Evolutionary conservation across 2,329 filamentous ascomycete genomes (phyloP), one percentile per base, ranked within the genome.

Genomic region (Neonectria hederae): DNA sequence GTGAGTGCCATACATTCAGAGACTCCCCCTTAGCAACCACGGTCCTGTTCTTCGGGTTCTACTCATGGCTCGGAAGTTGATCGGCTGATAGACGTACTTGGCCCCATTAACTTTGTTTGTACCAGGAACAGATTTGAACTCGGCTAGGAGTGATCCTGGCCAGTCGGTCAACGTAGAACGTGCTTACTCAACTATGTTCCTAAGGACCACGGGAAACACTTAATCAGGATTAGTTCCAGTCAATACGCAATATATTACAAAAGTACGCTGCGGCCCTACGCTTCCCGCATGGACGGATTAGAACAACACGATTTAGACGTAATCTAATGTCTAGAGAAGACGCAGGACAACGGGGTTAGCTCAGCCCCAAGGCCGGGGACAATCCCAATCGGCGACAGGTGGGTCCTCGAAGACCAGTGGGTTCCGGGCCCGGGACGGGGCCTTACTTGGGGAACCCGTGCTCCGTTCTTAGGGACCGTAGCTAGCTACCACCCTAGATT

Each of bases 331-430:
- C 32, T 35, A 9, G 9, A 35, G 11, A 9, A 17, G 11, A 35
- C 32, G 32, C 22, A 19, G 49, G 40, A 17, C 10, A 59, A 46
- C 17, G 35, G 21, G 6, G 6, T 10, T 7, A 38, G 19, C 26
- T 8, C 59, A 35, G 28, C 13, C 46, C 53, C 28, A 60, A n/a
- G 21, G 53, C 46, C 22, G 38, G 46, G 21, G 56, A 54, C 14
- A 24, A 40, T 59, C 24, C 7, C 59, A 48, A 28, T 59, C 61
- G 43, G 61, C 49, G 26, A 43, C 14, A n/a, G 22, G 54, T 54
- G 54, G 60, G 54, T n/a, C 30, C 3, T 54, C 48, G 40, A 38
- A 26, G 13, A 38, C 17, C 1, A 11, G 22, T 42, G 43, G 45
- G 19, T 45, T 52, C 11, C 17, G 43, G 28, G 9, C 28, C 28